phyloP scores from a whole-genome alignment of 345 rosid genomes.

The Conringia planisiliqua region DNA sequence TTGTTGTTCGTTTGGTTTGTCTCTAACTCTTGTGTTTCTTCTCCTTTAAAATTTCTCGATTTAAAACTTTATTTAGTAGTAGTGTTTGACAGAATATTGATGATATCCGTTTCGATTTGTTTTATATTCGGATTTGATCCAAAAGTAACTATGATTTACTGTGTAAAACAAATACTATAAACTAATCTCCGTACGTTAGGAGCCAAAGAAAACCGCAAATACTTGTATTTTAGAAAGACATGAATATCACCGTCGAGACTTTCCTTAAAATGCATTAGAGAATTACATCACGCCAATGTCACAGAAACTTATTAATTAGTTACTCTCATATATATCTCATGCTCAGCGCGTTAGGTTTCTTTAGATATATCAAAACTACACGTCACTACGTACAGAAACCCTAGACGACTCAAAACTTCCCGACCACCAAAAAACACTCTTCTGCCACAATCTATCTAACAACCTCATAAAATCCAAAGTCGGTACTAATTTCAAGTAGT shows the following conservation, averaged over 20 bases:
- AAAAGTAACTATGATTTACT: no score
- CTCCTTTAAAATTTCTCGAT: no score
- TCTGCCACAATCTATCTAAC: neutral
- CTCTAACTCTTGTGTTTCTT: no score
- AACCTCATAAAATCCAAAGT: neutral
- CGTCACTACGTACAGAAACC: neutral
- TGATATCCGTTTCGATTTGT: neutral
- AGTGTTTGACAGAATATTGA: neutral
- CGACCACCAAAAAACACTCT: neutral
- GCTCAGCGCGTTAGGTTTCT: neutral
- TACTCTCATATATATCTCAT: neutral
- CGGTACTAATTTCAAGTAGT: neutral
- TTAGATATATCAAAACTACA: neutral
- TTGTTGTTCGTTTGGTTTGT: no score
- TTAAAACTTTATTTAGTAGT: neutral
- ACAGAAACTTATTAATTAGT: neutral
- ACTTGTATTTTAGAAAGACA: no score
- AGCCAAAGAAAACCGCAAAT: no score
- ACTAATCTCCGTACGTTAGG: no score
- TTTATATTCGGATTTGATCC: no score
- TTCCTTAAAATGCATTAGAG: neutral
- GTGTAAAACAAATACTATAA: no score
- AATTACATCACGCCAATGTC: neutral
- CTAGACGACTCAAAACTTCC: neutral
- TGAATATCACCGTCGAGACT: neutral